Conservation (phyloP, 1,284 basidiomycete species). For the Cutaneotrichosporon sp. region DNA sequence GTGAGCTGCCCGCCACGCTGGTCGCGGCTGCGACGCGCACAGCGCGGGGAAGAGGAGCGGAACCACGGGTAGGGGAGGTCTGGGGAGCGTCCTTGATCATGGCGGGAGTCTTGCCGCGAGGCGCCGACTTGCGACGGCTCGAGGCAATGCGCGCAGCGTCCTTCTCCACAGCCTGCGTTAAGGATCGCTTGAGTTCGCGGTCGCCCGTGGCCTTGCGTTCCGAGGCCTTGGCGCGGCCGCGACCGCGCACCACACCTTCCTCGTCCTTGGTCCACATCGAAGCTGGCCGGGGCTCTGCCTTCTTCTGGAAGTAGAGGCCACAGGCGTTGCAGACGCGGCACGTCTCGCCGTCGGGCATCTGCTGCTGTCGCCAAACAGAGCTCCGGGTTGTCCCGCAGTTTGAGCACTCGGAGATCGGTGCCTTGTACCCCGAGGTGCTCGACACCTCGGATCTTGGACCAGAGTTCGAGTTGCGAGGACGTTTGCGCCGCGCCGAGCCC, state of each 20-base stretch:
- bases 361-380: conserved; percentile 49
- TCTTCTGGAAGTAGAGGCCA: conserved; percentile 52
- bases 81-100: conserved; percentile 28
- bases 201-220: conserved; percentile 16
- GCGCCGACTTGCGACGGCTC: conserved; percentile 11
- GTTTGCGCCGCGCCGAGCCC: conserved; percentile 12
- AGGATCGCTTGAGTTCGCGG: conserved; percentile 39
- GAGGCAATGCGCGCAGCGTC: conserved; percentile 43
- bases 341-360: conserved; percentile 39
- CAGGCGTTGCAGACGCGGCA: conserved; percentile 53
- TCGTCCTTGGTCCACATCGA: conserved; percentile 44
- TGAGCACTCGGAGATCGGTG: conserved; percentile 33
- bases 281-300: conserved; percentile 44
- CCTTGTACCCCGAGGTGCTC: neutral
- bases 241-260: conserved; percentile 20
- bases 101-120: conserved; percentile 18
- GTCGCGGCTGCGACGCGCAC: conserved; percentile 11
- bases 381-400: conserved; percentile 49
- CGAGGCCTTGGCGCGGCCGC: conserved; percentile 10
- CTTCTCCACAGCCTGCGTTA: conserved; percentile 44
- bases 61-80: conserved; percentile 35
- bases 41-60: neutral
- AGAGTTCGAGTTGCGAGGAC: conserved; percentile 7
- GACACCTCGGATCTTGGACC: neutral
- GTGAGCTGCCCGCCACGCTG: conserved; percentile 31